Percentiles rank a stretch among this genome's conserved stretches.
These are phyloP conservation scores for Neoboletus subvelutipes DNA, from an alignment of 768 basidiomycete genomes.

Conservation along the genomic window DNA sequence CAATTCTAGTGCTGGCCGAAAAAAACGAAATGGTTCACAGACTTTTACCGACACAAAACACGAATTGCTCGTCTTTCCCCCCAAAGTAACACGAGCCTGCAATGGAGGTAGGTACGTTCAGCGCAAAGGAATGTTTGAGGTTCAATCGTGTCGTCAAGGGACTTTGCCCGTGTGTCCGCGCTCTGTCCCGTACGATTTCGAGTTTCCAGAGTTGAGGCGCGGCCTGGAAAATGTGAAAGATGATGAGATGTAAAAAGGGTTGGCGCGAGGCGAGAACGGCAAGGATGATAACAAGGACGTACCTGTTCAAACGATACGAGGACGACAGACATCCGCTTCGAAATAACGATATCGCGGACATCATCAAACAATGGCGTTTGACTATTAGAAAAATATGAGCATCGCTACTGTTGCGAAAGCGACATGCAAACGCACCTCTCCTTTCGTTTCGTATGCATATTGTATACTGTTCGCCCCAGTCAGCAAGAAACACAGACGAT, in stretches of 20 bases:
- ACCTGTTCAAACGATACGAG: slow-evolving; percentile 39
- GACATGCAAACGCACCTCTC: slow-evolving; percentile 40
- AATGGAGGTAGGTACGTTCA: slow-evolving; percentile 64
- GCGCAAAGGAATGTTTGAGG: slow-evolving; percentile 64
- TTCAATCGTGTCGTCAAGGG: slow-evolving; percentile 23
- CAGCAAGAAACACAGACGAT: background rate
- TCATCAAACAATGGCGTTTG: slow-evolving; percentile 54
- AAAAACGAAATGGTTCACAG: slow-evolving; percentile 3
- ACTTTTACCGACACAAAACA: slow-evolving; percentile 82
- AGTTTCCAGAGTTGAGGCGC: slow-evolving; percentile 77
- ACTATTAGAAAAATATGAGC: slow-evolving; percentile 24
- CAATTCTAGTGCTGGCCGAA: background rate
- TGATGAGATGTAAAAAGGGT: background rate
- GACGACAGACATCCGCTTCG: slow-evolving; percentile 42
- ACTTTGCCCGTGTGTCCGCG: slow-evolving; percentile 31
- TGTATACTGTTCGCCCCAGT: slow-evolving; percentile 39
- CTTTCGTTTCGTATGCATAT: slow-evolving; percentile 43
- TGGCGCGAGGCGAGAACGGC: background rate
- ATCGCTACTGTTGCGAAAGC: background rate
- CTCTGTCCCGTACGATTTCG: slow-evolving; percentile 54
- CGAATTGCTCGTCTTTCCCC: slow-evolving; percentile 71
- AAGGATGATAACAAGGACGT: background rate
- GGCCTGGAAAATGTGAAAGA: slow-evolving; percentile 38
- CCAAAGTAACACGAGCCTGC: slow-evolving; percentile 82
- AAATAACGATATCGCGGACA: slow-evolving; percentile 49